Evolutionary conservation across 805 yeast species (phyloP).

Genomic region (Candida cerambycidarum): DNA sequence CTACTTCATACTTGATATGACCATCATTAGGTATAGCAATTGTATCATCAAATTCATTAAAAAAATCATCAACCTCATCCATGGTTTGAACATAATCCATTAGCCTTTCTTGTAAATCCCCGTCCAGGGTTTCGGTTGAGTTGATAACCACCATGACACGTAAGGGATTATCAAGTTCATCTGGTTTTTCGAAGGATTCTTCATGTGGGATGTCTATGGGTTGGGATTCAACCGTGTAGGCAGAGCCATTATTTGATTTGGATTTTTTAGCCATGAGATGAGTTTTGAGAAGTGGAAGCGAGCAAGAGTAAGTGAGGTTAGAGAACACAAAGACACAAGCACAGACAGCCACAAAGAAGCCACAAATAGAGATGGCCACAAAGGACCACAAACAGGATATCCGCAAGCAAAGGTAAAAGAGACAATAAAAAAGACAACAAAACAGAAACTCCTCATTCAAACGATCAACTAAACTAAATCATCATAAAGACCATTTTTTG

Average conservation of each 20-base stretch:
- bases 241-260: slow-evolving; percentile 13
- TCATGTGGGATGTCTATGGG: slow-evolving; percentile 12
- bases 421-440: background rate
- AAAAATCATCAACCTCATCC: slow-evolving; percentile 49
- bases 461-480: background rate
- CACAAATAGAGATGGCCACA: too few relatives aligned
- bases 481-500: slow-evolving; percentile 65
- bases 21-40: slow-evolving; percentile 57
- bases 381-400: too few relatives aligned
- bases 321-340: too few relatives aligned
- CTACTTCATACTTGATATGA: slow-evolving; percentile 57
- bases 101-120: slow-evolving; percentile 50
- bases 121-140: slow-evolving; percentile 32
- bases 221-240: slow-evolving; percentile 7
- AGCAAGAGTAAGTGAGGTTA: too few relatives aligned
- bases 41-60: slow-evolving; percentile 50
- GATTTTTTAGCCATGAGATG: slow-evolving; percentile 11
- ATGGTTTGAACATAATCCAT: slow-evolving; percentile 46
- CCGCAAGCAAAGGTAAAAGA: too few relatives aligned
- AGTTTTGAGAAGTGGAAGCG: too few relatives aligned
- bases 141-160: slow-evolving; percentile 45
- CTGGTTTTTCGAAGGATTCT: slow-evolving; percentile 13
- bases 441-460: background rate
- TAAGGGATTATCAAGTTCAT: slow-evolving; percentile 47
- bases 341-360: too few relatives aligned